Evolutionary conservation across 2,329 filamentous ascomycete species (phyloP), one percentile per base, ranked within the genome.

Genomic region (Colletotrichum sp.): DNA sequence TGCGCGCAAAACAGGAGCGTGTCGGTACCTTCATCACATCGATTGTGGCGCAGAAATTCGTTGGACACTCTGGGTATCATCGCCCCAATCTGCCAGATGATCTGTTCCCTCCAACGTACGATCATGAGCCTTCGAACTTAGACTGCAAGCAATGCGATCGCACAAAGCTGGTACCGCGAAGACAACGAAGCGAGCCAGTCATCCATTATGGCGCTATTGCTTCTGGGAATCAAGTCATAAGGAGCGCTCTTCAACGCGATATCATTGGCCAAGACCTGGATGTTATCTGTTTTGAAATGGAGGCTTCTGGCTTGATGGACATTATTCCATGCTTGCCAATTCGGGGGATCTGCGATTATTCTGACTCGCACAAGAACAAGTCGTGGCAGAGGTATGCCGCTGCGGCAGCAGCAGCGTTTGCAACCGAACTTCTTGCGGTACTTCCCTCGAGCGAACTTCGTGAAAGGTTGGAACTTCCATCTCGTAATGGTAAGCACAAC

Each of bases 341-440:
- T 9, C 80, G 83, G 1, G 83, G 84, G 0, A 83, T 86, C 1
- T 86, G 82, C 43, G 82, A 85, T 67, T 86, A 85, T 55, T 80
- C 83, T 4, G 85, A 87, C 69, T 82, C 79, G 1, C 83, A 86
- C 67, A 86, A 86, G 71, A 82, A 80, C 26, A 82, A 86, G 4
- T 12, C 28, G 7, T 86, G 83, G 84, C 82, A 84, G 18, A 26
- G 28, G 0, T 84, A 83, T 72, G 84, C 85, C 0, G 83, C 85
- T 2, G 78, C 78, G 0, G 79, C 78, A 0, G 83, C 84, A 0
- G 83, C 82, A 0, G 82, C 81, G 8, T 80, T 67, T n/a, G 74
- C 78, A 0, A 78, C 63, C 6, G 79, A 78, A 15, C 58, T 80
- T 3, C 58, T 81, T 2, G 34, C 24, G 12, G 30, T 28, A 2